Percentiles rank a stretch among this genome's conserved stretches.
Conservation (phyloP, 106 monocot genomes). For the Dactylorhiza incarnata region DNA sequence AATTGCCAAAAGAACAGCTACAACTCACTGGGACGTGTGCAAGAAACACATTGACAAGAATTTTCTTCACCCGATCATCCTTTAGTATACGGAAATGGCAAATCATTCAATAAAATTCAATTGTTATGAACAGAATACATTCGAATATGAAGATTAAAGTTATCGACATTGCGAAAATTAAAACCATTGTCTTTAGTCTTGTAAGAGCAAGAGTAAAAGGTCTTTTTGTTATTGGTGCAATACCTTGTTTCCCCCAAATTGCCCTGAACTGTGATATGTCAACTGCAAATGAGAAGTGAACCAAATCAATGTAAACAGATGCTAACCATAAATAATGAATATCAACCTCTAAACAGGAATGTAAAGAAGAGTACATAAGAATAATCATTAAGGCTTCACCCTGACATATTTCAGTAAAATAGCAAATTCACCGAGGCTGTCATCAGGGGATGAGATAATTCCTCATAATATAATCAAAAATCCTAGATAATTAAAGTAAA, state of each 20-base stretch:
- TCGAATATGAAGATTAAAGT: neutral
- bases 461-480: too few relatives aligned
- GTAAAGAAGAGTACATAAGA: neutral
- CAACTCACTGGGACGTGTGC: slow-evolving; percentile 84
- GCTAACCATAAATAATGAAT: neutral
- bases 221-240: neutral
- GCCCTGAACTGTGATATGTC: slow-evolving; percentile 17
- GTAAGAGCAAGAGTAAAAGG: neutral
- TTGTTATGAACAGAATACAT: neutral
- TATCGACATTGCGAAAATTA: neutral
- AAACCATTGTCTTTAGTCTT: neutral
- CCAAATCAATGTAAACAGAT: neutral
- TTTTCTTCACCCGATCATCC: slow-evolving; percentile 56
- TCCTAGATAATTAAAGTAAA: too few relatives aligned
- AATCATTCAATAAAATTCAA: neutral
- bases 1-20: neutral
- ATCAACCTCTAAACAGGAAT: neutral
- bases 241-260: slow-evolving; percentile 37
- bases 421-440: too few relatives aligned
- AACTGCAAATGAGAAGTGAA: slow-evolving; percentile 26
- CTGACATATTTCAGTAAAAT: too few relatives aligned
- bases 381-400: neutral
- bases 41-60: slow-evolving; percentile 86
- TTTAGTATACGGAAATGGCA: slow-evolving; percentile 16
- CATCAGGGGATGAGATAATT: too few relatives aligned